Percentiles rank a stretch among this genome's conserved stretches.
phyloP scores from a whole-genome alignment of 306 rosid genomes.

The Vicia villosa region DNA sequence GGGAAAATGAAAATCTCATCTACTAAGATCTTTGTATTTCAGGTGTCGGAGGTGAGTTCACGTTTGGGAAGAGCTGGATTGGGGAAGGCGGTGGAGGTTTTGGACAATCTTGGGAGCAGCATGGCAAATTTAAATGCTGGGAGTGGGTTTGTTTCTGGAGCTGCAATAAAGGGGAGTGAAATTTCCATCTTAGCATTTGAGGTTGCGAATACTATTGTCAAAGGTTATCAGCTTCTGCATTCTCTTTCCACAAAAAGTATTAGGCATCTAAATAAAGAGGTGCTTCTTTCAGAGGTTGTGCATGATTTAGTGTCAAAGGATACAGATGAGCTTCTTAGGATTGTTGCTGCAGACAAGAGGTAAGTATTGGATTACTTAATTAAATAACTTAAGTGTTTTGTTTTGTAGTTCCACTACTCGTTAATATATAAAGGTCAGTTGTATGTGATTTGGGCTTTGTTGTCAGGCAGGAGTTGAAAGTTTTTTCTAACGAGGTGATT shows the following conservation, averaged over 20 bases:
- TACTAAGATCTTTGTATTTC: conserved; percentile 34
- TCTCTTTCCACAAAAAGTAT: conserved; percentile 60
- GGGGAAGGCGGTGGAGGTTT: conserved; percentile 74
- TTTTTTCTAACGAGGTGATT: conserved; percentile 78
- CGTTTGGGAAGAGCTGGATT: conserved; percentile 63
- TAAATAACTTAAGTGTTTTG: neutral
- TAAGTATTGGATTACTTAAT: conserved; percentile 34
- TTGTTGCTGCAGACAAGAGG: conserved; percentile 81
- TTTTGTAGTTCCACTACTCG: conserved; percentile 9
- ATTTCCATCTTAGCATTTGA: conserved; percentile 74
- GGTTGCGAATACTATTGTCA: conserved; percentile 79
- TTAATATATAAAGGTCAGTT: conserved; percentile 16
- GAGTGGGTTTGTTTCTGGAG: conserved; percentile 63
- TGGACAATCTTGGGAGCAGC: conserved; percentile 92
- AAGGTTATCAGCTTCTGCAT: conserved; percentile 71
- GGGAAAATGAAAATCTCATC: conserved; percentile 19
- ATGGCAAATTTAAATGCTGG: conserved; percentile 68
- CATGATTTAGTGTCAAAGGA: conserved; percentile 70
- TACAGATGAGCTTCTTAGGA: conserved; percentile 56
- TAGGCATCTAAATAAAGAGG: conserved; percentile 61
- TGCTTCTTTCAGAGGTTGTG: conserved; percentile 66
- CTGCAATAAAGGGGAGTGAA: conserved; percentile 68
- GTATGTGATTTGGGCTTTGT: conserved; percentile 35
- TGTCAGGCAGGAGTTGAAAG: conserved; percentile 67
- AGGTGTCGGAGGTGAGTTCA: conserved; percentile 77